Evolutionary conservation across 805 yeast species (phyloP).

Genomic region (Wickerhamomyces alni): DNA sequence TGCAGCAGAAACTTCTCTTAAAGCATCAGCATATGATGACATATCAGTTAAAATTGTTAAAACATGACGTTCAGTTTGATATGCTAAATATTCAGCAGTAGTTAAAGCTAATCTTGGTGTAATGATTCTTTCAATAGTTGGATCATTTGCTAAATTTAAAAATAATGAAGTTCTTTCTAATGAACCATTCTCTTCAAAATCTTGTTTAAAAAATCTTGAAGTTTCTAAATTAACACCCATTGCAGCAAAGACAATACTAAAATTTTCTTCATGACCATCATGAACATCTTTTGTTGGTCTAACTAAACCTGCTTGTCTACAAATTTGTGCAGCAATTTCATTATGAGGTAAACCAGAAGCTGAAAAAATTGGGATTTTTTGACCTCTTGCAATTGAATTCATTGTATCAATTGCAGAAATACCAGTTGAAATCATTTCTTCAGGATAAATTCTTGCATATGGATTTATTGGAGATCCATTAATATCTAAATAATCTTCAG

Average conservation of each 20-base stretch:
- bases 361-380: constrained; percentile 97
- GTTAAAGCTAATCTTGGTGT: constrained; percentile 98
- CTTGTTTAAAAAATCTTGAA: constrained; percentile 97
- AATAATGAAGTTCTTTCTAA: constrained; percentile 96
- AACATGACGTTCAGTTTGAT: constrained; percentile 98
- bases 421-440: constrained; percentile 99
- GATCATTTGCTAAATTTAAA: constrained; percentile 97
- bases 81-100: constrained; percentile 97
- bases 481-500: constrained; percentile 97
- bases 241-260: constrained; percentile 98
- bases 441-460: constrained; percentile 96
- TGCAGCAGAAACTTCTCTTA: constrained; percentile 99
- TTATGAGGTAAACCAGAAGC: constrained; percentile 99
- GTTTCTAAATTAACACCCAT: constrained; percentile 99
- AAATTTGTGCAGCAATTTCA: constrained; percentile 99
- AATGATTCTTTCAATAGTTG: constrained; percentile 98
- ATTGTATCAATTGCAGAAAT: constrained; percentile 97
- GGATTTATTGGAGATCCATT: constrained; percentile 99
- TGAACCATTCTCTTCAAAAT: constrained; percentile 98
- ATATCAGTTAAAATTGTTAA: constrained; percentile 96
- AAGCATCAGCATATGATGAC: constrained; percentile 99
- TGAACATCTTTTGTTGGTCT: constrained; percentile 99
- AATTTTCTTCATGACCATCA: constrained; percentile 99
- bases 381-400: constrained; percentile 99
- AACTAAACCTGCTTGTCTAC: constrained; percentile 99